phyloP scores from a whole-genome alignment of 345 rosid genomes.

The Raphanus sativus region DNA sequence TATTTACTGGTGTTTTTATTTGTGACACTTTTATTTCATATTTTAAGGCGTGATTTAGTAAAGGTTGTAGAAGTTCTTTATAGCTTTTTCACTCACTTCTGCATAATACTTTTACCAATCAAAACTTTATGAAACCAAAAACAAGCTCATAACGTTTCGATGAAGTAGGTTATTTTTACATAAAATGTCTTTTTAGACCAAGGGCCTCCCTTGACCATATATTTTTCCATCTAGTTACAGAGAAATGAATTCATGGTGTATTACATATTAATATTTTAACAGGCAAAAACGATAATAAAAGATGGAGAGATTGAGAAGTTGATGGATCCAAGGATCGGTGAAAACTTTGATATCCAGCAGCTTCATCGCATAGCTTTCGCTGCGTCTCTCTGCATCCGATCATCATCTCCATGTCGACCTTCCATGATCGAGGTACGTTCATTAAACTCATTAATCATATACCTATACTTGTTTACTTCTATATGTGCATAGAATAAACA shows the following conservation, averaged over 20 bases:
- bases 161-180: background rate
- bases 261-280: slow-evolving; percentile 5
- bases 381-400: slow-evolving; percentile 82
- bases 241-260: background rate
- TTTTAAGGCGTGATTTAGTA: background rate
- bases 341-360: slow-evolving; percentile 55
- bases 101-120: background rate
- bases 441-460: background rate
- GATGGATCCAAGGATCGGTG: slow-evolving; percentile 81
- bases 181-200: background rate
- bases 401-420: slow-evolving; percentile 82
- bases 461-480: background rate
- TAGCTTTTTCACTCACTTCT: background rate
- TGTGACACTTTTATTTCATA: background rate
- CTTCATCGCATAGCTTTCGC: slow-evolving; percentile 71
- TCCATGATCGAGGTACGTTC: slow-evolving; percentile 73
- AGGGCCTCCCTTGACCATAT: background rate
- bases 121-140: background rate
- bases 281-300: slow-evolving; percentile 79
- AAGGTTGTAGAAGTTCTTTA: background rate
- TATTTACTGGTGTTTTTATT: background rate
- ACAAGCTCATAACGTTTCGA: background rate
- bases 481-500: background rate
- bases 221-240: background rate
- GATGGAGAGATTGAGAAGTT: slow-evolving; percentile 62